Evolutionary conservation across 306 rosid genomes (phyloP).

Genomic region (Ceratonia siliqua): DNA sequence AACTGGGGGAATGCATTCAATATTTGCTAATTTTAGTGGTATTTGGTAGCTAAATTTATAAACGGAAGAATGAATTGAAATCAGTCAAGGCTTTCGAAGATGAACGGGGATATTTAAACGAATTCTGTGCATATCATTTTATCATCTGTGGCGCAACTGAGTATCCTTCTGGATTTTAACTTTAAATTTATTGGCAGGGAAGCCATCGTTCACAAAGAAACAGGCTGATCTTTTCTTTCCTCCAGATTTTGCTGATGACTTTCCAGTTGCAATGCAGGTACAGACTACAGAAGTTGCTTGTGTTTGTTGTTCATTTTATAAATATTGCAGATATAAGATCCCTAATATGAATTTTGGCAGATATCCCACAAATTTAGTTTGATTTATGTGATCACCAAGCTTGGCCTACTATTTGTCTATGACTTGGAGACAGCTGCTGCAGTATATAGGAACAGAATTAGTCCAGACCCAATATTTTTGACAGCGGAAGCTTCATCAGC

Average conservation of each 20-base stretch:
- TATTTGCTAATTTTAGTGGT: conserved; percentile 13
- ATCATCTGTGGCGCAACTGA: conserved; percentile 13
- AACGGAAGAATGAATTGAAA: conserved; percentile 19
- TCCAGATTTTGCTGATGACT: conserved; percentile 98
- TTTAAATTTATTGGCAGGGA: conserved; percentile 63
- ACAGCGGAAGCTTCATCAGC: conserved; percentile 91
- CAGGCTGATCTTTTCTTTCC: conserved; percentile 99
- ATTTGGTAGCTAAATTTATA: conserved; percentile 17
- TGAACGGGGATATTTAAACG: conserved; percentile 24
- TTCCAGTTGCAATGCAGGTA: conserved; percentile 99
- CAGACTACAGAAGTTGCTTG: conserved; percentile 43
- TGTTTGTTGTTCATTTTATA: conserved; percentile 24
- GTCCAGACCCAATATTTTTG: conserved; percentile 99
- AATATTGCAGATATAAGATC: conserved; percentile 31
- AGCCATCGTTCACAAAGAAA: conserved; percentile 92
- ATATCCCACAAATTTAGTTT: conserved; percentile 92
- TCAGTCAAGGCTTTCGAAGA: conserved; percentile 2
- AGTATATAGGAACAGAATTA: conserved; percentile 95
- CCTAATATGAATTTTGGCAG: conserved; percentile 48
- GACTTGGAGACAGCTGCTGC: conserved; percentile 99
- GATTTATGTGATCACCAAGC: conserved; percentile 98
- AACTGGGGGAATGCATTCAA: background rate
- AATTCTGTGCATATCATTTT: conserved; percentile 9
- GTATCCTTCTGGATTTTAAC: conserved; percentile 27
- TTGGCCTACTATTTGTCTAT: conserved; percentile 93